A percentile compares a stretch with the other conserved stretches of the same genome.
Evolutionary conservation across 2,329 filamentous ascomycete species (phyloP).

Genomic region (Rugonectria rugulosa): DNA sequence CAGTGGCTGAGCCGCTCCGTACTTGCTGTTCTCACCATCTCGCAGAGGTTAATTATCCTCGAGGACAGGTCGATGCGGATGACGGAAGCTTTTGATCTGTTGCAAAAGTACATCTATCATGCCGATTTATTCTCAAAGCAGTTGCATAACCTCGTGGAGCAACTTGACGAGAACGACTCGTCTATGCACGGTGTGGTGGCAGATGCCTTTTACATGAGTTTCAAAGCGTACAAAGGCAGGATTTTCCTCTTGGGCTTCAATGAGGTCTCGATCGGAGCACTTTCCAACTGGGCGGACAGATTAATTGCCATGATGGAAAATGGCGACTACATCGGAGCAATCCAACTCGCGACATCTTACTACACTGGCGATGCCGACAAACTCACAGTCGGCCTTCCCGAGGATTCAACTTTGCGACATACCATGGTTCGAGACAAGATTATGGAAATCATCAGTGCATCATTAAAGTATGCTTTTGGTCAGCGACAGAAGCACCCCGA

Average conservation of each 20-base stretch:
- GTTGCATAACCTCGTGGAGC: conserved; percentile 83
- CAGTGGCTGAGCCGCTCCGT: conserved; percentile 98
- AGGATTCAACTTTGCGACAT: conserved; percentile 79
- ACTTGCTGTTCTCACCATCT: conserved; percentile 89
- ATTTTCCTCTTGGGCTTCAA: conserved; percentile 94
- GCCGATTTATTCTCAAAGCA: conserved; percentile 89
- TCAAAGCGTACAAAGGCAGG: conserved; percentile 92
- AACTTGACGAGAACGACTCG: conserved; percentile 83
- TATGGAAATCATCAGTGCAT: conserved; percentile 91
- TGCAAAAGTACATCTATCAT: conserved; percentile 93
- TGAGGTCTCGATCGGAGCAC: conserved; percentile 85
- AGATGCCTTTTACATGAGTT: conserved; percentile 98
- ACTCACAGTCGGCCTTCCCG: conserved; percentile 90
- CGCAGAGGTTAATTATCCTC: conserved; percentile 88
- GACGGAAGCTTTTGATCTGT: conserved; percentile 92
- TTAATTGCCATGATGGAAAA: conserved; percentile 94
- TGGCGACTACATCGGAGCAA: conserved; percentile 93
- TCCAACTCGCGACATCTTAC: conserved; percentile 89
- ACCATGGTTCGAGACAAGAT: conserved; percentile 87
- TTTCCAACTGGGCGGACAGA: conserved; percentile 97
- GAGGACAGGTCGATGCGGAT: conserved; percentile 90
- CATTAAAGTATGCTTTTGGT: conserved; percentile 86
- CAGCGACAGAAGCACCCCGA: conserved; percentile 62
- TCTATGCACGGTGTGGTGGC: conserved; percentile 96
- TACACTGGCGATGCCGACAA: conserved; percentile 93